Conservation (phyloP, 2,329 filamentous ascomycete genomes). For the Neofusicoccum sp. region DNA sequence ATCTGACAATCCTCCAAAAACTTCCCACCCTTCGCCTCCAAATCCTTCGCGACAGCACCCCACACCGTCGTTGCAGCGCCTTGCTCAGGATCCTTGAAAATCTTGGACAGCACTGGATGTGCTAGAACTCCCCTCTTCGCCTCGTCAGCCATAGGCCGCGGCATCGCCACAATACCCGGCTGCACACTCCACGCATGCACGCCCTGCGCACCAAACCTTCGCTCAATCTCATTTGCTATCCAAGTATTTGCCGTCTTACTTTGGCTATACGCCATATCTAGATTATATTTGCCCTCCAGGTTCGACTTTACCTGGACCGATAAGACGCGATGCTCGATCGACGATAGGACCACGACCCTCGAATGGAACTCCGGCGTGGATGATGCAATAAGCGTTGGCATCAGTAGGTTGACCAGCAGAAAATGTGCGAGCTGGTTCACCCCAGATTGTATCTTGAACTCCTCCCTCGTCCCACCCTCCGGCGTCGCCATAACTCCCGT, state of each 20-base stretch:
- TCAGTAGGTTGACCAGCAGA: constrained; percentile 53
- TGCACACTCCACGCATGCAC: constrained; percentile 48
- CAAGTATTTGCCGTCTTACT: constrained; percentile 54
- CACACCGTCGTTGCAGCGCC: constrained; percentile 47
- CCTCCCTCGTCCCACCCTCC: constrained; percentile 25
- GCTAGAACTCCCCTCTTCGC: constrained; percentile 51
- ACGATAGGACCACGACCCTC: constrained; percentile 49
- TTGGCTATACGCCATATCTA: constrained; percentile 46
- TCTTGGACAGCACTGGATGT: constrained; percentile 34
- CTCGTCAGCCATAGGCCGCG: constrained; percentile 45
- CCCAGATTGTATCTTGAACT: constrained; percentile 50
- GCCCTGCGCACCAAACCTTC: constrained; percentile 45
- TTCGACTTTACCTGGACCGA: constrained; percentile 40
- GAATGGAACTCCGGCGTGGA: constrained; percentile 42
- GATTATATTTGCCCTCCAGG: constrained; percentile 38
- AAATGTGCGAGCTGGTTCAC: constrained; percentile 57
- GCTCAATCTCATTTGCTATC: constrained; percentile 52
- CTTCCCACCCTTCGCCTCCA: constrained; percentile 20
- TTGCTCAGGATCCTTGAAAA: neutral
- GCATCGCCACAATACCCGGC: constrained; percentile 46
- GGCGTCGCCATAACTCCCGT: constrained; percentile 31
- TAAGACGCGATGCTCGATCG: constrained; percentile 41
- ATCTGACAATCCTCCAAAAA: constrained; percentile 42
- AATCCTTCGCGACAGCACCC: constrained; percentile 24
- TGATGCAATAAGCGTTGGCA: constrained; percentile 41